Base-by-base conservation (phyloP, 345 rosid species). In the Firmiana major region DNA sequence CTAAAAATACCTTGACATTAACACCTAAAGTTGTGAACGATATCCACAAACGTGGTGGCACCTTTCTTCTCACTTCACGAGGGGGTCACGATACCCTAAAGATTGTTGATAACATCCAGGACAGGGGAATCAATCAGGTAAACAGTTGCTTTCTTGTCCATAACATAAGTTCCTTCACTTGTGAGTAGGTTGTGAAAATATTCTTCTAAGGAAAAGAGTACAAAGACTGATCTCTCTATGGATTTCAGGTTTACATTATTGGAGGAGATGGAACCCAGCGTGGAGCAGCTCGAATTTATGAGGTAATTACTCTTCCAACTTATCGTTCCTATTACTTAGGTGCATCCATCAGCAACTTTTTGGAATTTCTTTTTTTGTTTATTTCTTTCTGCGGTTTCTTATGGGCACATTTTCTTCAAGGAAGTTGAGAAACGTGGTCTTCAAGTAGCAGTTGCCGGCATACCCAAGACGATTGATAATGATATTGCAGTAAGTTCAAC, bases 261-360 rank as follows among this genome's bases (percentile, higher is more conserved):
- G 98, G 98, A 75, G 98, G 98, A 75, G 95, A 93, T 81, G 98
- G 98, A 66, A 94, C 98, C 3, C 98, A 91, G 60, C 89, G 79
- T 70, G 97, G 98, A 75, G 98, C 97, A 49, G 93, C 90, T 82
- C 85, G 77, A 46, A 91, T 94, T 79, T 91, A 88, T 81, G 59
- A 94, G 91, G 98, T 91, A 79, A 78, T 66, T 69, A n/a, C 15
- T 59, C 73, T 54, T 80, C 58, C 13, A 43, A 54, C 17, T 38
- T 28, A 67, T 7, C 19, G 6, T 71, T 80, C 15, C 36, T 31
- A 55, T n/a, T 26, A 12, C 22, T 63, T 43, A 22, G 16, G 66
- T 68, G n/a, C 58, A 65, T 34, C 67, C 45, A 21, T 42, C 46
- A 11, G 46, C 55, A 63, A 9, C 24, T 9, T 51, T n/a, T 71